phyloP scores from a whole-genome alignment of 202 grass and related monocot genomes.

The Brachypodium distachyon region DNA sequence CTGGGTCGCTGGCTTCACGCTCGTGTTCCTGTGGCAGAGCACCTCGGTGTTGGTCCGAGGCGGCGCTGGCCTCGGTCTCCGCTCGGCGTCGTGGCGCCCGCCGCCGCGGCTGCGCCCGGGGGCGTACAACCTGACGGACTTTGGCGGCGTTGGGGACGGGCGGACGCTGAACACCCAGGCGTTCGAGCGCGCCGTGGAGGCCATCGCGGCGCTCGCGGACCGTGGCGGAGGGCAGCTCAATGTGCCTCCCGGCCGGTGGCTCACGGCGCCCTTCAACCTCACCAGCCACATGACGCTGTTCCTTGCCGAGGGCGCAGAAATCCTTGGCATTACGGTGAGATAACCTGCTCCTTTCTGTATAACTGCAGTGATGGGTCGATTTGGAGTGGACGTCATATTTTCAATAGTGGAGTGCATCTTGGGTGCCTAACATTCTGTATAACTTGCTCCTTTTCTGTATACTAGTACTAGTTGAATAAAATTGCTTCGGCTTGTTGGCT shows the following conservation, averaged over 20 bases:
- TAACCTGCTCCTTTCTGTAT: neutral
- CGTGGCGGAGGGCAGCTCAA: conserved; percentile 76
- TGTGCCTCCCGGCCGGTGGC: conserved; percentile 63
- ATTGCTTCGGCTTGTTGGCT: neutral
- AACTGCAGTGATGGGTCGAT: neutral
- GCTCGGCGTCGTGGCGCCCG: neutral
- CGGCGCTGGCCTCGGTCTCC: neutral
- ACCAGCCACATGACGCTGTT: conserved; percentile 95
- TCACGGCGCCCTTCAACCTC: conserved; percentile 86
- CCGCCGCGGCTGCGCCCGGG: conserved; percentile 42
- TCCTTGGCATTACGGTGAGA: conserved; percentile 72
- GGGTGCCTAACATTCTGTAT: neutral
- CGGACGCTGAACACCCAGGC: conserved; percentile 56
- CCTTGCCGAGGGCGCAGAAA: conserved; percentile 67
- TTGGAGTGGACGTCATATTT: neutral
- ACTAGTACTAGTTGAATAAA: neutral
- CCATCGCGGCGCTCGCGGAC: conserved; percentile 33
- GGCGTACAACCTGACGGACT: conserved; percentile 70
- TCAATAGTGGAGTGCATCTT: neutral
- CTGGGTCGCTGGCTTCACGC: conserved; percentile 62
- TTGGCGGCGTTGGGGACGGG: conserved; percentile 70
- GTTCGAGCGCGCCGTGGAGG: conserved; percentile 69
- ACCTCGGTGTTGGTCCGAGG: conserved; percentile 25
- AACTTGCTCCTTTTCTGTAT: too few relatives aligned
- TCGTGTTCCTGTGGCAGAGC: conserved; percentile 73